Base-by-base conservation (phyloP, 768 basidiomycete genomes). In the Sarcomyxa edulis region DNA sequence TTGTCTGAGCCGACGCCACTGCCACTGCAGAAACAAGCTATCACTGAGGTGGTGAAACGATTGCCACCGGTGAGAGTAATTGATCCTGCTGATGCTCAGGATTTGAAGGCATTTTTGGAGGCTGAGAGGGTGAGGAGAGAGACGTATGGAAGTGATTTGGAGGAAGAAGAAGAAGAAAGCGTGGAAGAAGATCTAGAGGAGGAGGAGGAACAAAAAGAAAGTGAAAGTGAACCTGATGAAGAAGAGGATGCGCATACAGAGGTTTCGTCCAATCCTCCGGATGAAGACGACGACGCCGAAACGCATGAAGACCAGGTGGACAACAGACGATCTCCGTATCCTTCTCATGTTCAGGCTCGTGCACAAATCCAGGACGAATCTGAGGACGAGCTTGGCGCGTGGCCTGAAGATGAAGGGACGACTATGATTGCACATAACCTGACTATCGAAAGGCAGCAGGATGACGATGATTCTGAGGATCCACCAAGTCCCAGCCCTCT, bases 61-160 rank as follows among this genome's bases (percentile, higher is more conserved):
- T 58, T 72, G 44, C 72, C 70, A 50, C 74, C 72, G 11, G 63
- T 69, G 24, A 59, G 59, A 1, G 58, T 56, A 24, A 56, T 60
- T 45, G 59, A 72, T 39, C 64, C 76, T 1, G 63, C 63, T 7
- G 78, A 83, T 47, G 76, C 76, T 8, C 69, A 76, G 32, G 84
- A 84, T 50, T 62, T 88, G 34, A 60, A 59, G 34, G 78, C 79
- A 19, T 89, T 88, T 39, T 44, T 87, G 51, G 74, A 80, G 40
- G 79, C 76, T 1, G 86, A 88, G 53, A 60, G 53, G 49, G 58
- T 48, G 45, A 64, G 76, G 35, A 74, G 64, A 49, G 74, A 71
- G 40, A 37, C 67, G 35, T 70, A 59, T 43, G 75, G 75, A 1
- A 64, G 63, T 19, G 68, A 26, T 12, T 6, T 19, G n/a, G 35